phyloP scores from a whole-genome alignment of 148 eudicot genomes.

The Cornus controversa region DNA sequence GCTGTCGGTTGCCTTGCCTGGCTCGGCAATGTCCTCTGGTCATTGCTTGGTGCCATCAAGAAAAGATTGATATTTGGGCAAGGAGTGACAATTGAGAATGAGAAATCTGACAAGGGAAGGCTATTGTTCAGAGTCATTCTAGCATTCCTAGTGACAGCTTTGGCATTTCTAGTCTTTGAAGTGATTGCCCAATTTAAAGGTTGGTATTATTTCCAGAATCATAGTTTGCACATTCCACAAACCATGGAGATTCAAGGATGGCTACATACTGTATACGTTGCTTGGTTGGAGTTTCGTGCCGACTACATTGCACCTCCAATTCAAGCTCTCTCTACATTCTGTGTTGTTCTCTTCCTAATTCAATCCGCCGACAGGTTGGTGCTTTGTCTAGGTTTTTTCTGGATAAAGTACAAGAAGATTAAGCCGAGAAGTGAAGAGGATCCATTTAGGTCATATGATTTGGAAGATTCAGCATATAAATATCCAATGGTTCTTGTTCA shows the following conservation, averaged over 20 bases:
- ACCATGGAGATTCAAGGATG: constrained; percentile 42
- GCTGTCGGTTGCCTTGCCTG: constrained; percentile 58
- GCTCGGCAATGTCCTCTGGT: constrained; percentile 48
- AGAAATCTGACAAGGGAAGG: constrained; percentile 36
- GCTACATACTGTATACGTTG: constrained; percentile 36
- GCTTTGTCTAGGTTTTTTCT: constrained; percentile 57
- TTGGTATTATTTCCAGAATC: constrained; percentile 41
- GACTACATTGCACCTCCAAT: constrained; percentile 48
- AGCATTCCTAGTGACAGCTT: constrained; percentile 39
- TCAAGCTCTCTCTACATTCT: constrained; percentile 41
- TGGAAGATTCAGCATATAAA: constrained; percentile 34
- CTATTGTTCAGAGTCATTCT: constrained; percentile 43
- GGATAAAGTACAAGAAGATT: constrained; percentile 49
- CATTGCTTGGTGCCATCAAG: constrained; percentile 43
- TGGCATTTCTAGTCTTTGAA: constrained; percentile 49
- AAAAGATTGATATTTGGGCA: constrained; percentile 43
- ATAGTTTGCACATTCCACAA: constrained; percentile 34
- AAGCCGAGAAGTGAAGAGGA: constrained; percentile 38
- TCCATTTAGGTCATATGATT: constrained; percentile 32
- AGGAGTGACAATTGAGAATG: constrained; percentile 47
- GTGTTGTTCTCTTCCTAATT: constrained; percentile 51
- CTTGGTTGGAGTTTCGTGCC: constrained; percentile 43
- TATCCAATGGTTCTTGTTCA: constrained; percentile 67
- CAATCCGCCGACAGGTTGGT: constrained; percentile 53
- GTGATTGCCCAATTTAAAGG: constrained; percentile 49